Evolutionary conservation across 2,329 filamentous ascomycete genomes (phyloP), one percentile per base, ranked within the genome.

Genomic region (Microdochium nivale): DNA sequence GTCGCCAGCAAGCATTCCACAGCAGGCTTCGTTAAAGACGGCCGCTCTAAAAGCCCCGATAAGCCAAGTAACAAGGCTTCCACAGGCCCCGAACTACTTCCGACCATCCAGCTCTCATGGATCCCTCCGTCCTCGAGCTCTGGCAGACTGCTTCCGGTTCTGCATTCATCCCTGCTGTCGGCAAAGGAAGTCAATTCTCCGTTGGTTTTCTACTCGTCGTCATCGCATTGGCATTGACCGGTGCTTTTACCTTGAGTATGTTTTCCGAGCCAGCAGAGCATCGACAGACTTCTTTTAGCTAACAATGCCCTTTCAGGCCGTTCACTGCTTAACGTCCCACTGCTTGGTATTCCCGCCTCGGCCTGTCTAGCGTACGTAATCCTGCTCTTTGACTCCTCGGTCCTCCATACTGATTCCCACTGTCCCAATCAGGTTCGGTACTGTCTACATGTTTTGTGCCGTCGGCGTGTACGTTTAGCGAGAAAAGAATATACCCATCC

Each of bases 401-500:
- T 54, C 43, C 32, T 44, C 52, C 46, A n/a, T 27, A 21, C 46
- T 47, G 16, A 47, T 21, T 10, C 4, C 14, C 19, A 7, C 10
- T 47, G 4, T 9, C 11, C 25, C n/a, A n/a, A 25, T 13, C 65
- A 96, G 92, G 49, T 88, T 96, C 70, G 94, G 94, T 61, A 86
- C 92, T 49, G 90, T 99, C 47, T 96, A 94, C 74, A 96, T 96
- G 87, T 97, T 99, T 73, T 99, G 94, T 73, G 94, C 91, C 54
- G 94, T 94, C 67, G 94, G 94, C 68, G 94, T 99, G 66, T 97
- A 99, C 84, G 90, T 99, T 70, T 99, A 82, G 72, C 56, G 43
- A 51, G 54, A 54, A 52, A 61, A 77, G 68, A 81, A 73, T 44
- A 44, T 44, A 44, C 40, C 40, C 40, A 23, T 21, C 40, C 40